Evolutionary conservation across 495 filamentous ascomycete species (phyloP).

Genomic region (Echria macrotheca): DNA sequence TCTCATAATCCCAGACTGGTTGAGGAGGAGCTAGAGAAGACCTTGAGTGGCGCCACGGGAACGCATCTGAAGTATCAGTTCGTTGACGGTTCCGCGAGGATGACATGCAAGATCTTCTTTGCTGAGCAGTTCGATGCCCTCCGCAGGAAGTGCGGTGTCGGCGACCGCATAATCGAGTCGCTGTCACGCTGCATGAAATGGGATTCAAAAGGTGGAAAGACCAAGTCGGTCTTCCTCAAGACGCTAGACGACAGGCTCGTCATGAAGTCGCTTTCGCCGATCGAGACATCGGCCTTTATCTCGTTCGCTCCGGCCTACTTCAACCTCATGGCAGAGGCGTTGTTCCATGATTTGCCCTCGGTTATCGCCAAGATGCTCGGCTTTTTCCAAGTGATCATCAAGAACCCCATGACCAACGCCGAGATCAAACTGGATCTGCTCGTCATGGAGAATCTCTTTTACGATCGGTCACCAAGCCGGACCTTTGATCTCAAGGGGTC

Average conservation of each 20-base stretch:
- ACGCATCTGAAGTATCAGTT: slow-evolving; percentile 95
- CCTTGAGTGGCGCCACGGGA: slow-evolving; percentile 72
- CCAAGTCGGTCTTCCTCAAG: slow-evolving; percentile 96
- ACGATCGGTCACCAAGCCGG: slow-evolving; percentile 83
- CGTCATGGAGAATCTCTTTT: slow-evolving; percentile 98
- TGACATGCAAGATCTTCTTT: slow-evolving; percentile 97
- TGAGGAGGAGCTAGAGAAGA: slow-evolving; percentile 63
- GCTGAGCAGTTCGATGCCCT: slow-evolving; percentile 97
- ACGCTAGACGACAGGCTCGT: slow-evolving; percentile 93
- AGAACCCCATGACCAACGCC: slow-evolving; percentile 82
- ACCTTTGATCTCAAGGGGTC: slow-evolving; percentile 98
- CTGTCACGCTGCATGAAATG: slow-evolving; percentile 93
- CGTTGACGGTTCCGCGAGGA: slow-evolving; percentile 80
- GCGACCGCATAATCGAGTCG: slow-evolving; percentile 91
- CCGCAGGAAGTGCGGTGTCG: slow-evolving; percentile 83
- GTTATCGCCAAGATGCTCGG: slow-evolving; percentile 99
- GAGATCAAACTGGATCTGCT: slow-evolving; percentile 94
- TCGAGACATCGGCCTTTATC: slow-evolving; percentile 91
- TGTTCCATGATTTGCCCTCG: slow-evolving; percentile 93
- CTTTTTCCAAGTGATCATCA: slow-evolving; percentile 95
- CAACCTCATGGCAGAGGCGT: slow-evolving; percentile 87
- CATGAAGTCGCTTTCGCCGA: slow-evolving; percentile 66
- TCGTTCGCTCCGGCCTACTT: slow-evolving; percentile 96
- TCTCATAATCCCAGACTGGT: slow-evolving; percentile 21
- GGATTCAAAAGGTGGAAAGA: slow-evolving; percentile 98